Percentiles rank a stretch among this genome's conserved stretches.
Evolutionary conservation across 2,329 filamentous ascomycete genomes (phyloP).

Genomic region (Lithohypha guttulata): DNA sequence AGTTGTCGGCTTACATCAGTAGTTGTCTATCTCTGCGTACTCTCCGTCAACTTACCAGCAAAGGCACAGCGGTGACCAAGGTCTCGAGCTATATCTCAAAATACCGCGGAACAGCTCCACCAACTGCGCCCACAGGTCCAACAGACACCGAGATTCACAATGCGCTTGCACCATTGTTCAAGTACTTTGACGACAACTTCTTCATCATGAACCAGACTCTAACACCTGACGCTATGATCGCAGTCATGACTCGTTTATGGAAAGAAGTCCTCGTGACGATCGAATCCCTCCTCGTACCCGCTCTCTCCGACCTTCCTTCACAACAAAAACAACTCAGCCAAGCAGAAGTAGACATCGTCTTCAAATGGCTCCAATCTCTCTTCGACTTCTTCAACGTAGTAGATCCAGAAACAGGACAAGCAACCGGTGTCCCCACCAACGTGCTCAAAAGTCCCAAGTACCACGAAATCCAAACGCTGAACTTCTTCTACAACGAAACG

Average conservation of each 20-base stretch:
- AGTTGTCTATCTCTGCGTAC: conserved; percentile 76
- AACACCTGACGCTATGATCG: conserved; percentile 91
- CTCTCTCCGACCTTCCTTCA: conserved; percentile 87
- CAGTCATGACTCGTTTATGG: conserved; percentile 96
- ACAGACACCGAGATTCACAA: conserved; percentile 66
- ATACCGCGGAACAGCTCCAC: conserved; percentile 28
- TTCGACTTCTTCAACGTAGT: conserved; percentile 92
- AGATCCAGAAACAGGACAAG: conserved; percentile 72
- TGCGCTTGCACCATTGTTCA: conserved; percentile 72
- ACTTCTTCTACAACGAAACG: conserved; percentile 96
- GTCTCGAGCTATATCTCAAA: conserved; percentile 57
- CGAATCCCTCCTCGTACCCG: conserved; percentile 80
- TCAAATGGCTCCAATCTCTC: conserved; percentile 82
- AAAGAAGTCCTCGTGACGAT: conserved; percentile 93
- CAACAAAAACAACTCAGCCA: conserved; percentile 71
- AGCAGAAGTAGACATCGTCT: conserved; percentile 87
- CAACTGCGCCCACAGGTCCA: conserved; percentile 37
- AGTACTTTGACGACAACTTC: conserved; percentile 97
- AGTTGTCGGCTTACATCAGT: conserved; percentile 91
- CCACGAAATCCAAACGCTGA: conserved; percentile 88
- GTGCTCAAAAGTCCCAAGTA: conserved; percentile 96
- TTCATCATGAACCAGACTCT: conserved; percentile 97
- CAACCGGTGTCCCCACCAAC: conserved; percentile 78
- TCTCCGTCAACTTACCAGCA: conserved; percentile 49
- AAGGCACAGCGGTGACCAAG: conserved; percentile 53